Conservation (phyloP, 1,139 yeast species). For the Nakaseomyces sp. region DNA sequence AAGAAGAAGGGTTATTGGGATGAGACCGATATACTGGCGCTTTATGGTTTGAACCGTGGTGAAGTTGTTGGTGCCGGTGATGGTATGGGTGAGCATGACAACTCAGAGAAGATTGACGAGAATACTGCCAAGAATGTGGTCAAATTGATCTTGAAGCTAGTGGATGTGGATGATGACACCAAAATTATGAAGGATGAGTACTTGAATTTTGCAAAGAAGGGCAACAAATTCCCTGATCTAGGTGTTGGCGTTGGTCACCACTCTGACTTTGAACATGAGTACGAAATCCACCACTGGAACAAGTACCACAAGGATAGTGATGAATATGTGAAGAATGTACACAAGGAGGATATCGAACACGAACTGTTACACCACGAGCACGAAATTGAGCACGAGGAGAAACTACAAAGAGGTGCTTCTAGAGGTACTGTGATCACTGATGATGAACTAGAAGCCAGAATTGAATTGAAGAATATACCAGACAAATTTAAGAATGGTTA, state of each 20-base stretch:
- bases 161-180: slow-evolving; percentile 65
- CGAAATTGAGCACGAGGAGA: slow-evolving; percentile 67
- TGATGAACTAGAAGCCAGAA: slow-evolving; percentile 34
- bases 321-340: slow-evolving; percentile 72
- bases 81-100: slow-evolving; percentile 76
- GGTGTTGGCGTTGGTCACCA: slow-evolving; percentile 97
- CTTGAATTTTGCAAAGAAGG: slow-evolving; percentile 49
- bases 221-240: slow-evolving; percentile 80
- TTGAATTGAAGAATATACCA: slow-evolving; percentile 33
- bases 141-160: slow-evolving; percentile 43
- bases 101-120: slow-evolving; percentile 48
- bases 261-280: slow-evolving; percentile 86
- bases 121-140: slow-evolving; percentile 53
- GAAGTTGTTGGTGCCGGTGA: slow-evolving; percentile 80
- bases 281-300: slow-evolving; percentile 92
- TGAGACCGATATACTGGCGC: slow-evolving; percentile 57
- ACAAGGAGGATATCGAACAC: slow-evolving; percentile 84
- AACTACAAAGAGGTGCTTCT: slow-evolving; percentile 37
- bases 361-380: slow-evolving; percentile 83
- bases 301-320: slow-evolving; percentile 72
- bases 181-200: slow-evolving; percentile 62
- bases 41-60: slow-evolving; percentile 71
- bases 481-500: slow-evolving; percentile 30
- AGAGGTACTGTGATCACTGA: slow-evolving; percentile 36
- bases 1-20: slow-evolving; percentile 47